A percentile compares a stretch with the other conserved stretches of the same genome.
These are phyloP conservation scores for Blastomyces parvus DNA, from an alignment of 2,329 filamentous ascomycete genomes.

Conservation along the genomic window DNA sequence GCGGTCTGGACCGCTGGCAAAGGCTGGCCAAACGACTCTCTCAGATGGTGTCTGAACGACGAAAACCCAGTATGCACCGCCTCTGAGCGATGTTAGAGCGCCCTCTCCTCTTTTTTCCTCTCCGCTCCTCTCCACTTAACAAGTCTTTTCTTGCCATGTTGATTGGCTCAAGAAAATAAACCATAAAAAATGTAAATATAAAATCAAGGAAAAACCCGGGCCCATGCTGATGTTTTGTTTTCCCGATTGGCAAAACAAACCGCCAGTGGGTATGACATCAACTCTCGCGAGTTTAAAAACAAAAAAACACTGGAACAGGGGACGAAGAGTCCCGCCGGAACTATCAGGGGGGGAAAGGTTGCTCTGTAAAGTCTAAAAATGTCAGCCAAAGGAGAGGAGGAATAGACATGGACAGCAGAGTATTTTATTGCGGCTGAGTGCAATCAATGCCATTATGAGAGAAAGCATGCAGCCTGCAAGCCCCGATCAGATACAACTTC, in stretches of 20 bases:
- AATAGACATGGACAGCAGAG: not conserved
- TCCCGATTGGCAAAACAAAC: not conserved
- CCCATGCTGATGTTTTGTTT: not conserved
- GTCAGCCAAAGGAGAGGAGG: not conserved
- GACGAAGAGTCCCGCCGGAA: not conserved
- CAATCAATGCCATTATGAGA: not conserved
- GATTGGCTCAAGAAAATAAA: not conserved
- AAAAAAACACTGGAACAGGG: not conserved
- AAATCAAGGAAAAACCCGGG: not conserved
- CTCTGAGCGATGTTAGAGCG: not conserved
- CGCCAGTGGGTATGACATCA: no score
- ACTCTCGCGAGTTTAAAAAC: not conserved
- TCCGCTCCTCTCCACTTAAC: not conserved
- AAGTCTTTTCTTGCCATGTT: not conserved
- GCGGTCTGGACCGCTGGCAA: not conserved
- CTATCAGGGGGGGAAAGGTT: not conserved
- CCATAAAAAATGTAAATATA: no score
- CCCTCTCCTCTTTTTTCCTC: no score
- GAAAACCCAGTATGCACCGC: no score
- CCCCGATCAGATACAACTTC: not conserved
- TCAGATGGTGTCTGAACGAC: no score
- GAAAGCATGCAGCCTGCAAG: slow-evolving; percentile 1
- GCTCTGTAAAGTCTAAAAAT: not conserved
- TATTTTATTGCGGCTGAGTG: not conserved
- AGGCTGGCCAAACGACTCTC: not conserved